Conservation (phyloP, 495 filamentous ascomycete species). For the Hypoxylon subgilvum region DNA sequence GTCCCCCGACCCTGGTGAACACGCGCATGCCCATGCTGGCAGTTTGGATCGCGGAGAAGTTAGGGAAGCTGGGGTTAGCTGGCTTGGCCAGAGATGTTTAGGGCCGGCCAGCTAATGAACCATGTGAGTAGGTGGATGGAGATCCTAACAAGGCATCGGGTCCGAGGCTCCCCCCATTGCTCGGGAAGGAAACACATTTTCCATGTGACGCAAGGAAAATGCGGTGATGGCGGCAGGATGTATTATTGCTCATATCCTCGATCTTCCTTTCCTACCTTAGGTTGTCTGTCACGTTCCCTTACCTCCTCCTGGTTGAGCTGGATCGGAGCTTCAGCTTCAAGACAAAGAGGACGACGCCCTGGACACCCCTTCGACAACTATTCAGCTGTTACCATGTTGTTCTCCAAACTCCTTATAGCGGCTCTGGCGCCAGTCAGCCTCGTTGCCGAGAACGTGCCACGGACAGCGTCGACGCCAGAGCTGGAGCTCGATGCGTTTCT, state of each 20-base stretch:
- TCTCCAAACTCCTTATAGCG: constrained; percentile 36
- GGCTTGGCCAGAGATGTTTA: background rate
- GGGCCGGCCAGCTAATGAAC: constrained; percentile 24
- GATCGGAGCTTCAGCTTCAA: constrained; percentile 36
- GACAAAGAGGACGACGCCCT: constrained; percentile 26
- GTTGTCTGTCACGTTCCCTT: constrained; percentile 7
- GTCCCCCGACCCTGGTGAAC: constrained; percentile 1
- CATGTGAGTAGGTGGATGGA: constrained; percentile 28
- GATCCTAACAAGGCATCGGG: constrained; percentile 30
- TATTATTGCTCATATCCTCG: constrained; percentile 31
- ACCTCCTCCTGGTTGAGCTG: constrained; percentile 30
- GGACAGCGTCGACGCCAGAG: constrained; percentile 31
- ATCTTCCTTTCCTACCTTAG: constrained; percentile 24
- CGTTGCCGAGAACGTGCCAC: constrained; percentile 28
- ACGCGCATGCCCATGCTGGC: constrained; percentile 5
- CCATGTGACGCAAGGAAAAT: constrained; percentile 25
- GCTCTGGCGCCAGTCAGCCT: constrained; percentile 38
- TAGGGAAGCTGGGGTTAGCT: constrained; percentile 33
- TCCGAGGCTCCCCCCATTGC: constrained; percentile 21
- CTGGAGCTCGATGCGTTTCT: constrained; percentile 40
- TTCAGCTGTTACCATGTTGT: constrained; percentile 33
- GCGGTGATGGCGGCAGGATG: constrained; percentile 5
- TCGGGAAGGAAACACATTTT: constrained; percentile 1
- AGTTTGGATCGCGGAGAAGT: constrained; percentile 31
- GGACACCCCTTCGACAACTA: constrained; percentile 6